These are phyloP conservation scores for Candida sanyiensis DNA, from an alignment of 805 yeast genomes.

Conservation along the genomic window DNA sequence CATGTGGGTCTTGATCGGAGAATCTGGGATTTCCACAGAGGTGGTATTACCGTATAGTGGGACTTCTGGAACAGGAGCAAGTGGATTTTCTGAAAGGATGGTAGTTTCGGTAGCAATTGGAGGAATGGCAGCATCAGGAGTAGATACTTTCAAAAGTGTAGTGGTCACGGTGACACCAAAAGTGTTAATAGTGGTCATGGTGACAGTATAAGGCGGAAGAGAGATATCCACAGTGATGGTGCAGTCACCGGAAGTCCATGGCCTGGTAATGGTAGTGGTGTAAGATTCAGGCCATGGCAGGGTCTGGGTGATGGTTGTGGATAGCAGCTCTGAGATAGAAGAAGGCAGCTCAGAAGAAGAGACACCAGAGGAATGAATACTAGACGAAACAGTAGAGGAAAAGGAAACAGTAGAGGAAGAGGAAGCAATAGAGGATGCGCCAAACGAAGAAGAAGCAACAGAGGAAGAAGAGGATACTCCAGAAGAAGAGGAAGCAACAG, in stretches of 20 bases:
- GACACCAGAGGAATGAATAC: background rate
- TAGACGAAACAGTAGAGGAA: background rate
- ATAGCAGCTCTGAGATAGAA: background rate
- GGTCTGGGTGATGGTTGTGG: conserved; percentile 5
- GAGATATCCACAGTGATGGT: conserved; percentile 11
- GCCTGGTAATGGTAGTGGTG: conserved; percentile 12
- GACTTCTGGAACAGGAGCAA: background rate
- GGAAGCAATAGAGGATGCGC: conserved; percentile 2
- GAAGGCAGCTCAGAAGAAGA: background rate
- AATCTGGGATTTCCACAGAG: background rate
- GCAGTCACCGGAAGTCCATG: conserved; percentile 9
- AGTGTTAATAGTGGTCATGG: conserved; percentile 3
- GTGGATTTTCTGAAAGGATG: conserved; percentile 3
- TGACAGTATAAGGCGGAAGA: conserved; percentile 1
- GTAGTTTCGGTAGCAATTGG: background rate
- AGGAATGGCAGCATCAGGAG: background rate
- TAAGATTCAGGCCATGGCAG: conserved; percentile 12
- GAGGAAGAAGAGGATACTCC: background rate
- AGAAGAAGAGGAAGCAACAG: conserved; percentile 1
- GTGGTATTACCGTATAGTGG: background rate
- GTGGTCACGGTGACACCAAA: background rate
- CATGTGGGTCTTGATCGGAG: background rate
- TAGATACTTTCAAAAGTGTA: too few relatives aligned
- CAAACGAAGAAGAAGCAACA: background rate
- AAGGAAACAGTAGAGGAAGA: background rate